Evolutionary conservation across 331 rosid genomes (phyloP).

Genomic region (Malus hybrid): DNA sequence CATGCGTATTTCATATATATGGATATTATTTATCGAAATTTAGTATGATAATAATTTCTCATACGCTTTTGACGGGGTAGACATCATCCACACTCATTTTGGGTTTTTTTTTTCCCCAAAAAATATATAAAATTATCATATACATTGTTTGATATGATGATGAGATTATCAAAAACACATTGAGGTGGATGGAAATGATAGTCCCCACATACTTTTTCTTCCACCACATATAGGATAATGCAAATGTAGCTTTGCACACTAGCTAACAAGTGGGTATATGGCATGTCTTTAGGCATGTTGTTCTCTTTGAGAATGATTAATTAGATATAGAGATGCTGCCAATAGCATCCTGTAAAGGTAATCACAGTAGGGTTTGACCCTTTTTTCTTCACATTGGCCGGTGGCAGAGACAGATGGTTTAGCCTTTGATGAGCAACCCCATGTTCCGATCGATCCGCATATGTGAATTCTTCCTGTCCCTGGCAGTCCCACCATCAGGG

Average conservation of each 20-base stretch:
- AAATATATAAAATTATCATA: not conserved
- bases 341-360: conserved; percentile 54
- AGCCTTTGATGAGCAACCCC: conserved; percentile 28
- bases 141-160: not conserved
- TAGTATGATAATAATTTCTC: no score
- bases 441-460: not conserved
- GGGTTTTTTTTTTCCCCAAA: no score
- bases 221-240: conserved; percentile 43
- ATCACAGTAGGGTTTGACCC: conserved; percentile 28
- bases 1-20: no score
- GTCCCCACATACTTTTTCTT: conserved; percentile 44
- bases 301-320: conserved; percentile 19
- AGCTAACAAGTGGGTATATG: conserved; percentile 32
- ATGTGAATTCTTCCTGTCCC: conserved; percentile 8
- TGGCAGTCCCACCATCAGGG: conserved; percentile 33
- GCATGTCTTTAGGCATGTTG: conserved; percentile 30
- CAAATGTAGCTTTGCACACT: conserved; percentile 30
- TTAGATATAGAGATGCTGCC: conserved; percentile 30
- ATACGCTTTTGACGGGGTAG: not conserved
- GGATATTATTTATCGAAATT: no score
- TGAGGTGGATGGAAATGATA: conserved; percentile 32
- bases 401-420: conserved; percentile 12
- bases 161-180: not conserved
- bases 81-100: not conserved
- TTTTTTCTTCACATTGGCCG: conserved; percentile 14